Conservation (phyloP, 768 basidiomycete species). For the Lentinula lateritia region DNA sequence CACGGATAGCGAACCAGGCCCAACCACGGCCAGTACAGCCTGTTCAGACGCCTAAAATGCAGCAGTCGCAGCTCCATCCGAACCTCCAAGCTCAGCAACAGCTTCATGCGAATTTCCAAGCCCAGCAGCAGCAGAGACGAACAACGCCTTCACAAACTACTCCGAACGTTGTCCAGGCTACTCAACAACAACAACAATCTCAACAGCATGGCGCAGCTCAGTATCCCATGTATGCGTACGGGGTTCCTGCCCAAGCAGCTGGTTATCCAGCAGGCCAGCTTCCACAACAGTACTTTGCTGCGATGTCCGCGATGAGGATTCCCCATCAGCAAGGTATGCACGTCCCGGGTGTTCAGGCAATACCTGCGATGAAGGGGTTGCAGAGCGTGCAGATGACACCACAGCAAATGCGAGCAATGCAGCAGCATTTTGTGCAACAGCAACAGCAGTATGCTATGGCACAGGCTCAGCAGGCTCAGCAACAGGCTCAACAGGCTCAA, state of each 20-base stretch:
- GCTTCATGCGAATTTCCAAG: not conserved
- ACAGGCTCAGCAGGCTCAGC: not conserved
- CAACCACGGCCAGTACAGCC: not conserved
- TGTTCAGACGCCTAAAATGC: not conserved
- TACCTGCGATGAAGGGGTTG: not conserved
- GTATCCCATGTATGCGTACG: not conserved
- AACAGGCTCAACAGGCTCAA: not conserved
- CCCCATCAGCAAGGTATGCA: not conserved
- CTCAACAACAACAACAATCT: not conserved
- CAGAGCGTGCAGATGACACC: not conserved
- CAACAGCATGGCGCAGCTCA: not conserved
- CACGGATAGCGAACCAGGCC: not conserved
- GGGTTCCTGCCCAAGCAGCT: not conserved
- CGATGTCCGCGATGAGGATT: not conserved
- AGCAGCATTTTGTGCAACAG: not conserved
- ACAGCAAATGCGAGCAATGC: not conserved
- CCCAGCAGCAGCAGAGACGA: not conserved
- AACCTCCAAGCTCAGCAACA: not conserved
- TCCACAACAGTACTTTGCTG: not conserved
- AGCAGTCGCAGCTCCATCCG: not conserved
- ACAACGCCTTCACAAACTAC: not conserved
- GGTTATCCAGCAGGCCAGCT: not conserved
- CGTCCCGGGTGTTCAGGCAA: not conserved
- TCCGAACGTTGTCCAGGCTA: not conserved
- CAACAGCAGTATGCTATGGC: not conserved